Evolutionary conservation across 176 grass and related monocot genomes (phyloP).

Genomic region (Echinochloa phyllopogon): DNA sequence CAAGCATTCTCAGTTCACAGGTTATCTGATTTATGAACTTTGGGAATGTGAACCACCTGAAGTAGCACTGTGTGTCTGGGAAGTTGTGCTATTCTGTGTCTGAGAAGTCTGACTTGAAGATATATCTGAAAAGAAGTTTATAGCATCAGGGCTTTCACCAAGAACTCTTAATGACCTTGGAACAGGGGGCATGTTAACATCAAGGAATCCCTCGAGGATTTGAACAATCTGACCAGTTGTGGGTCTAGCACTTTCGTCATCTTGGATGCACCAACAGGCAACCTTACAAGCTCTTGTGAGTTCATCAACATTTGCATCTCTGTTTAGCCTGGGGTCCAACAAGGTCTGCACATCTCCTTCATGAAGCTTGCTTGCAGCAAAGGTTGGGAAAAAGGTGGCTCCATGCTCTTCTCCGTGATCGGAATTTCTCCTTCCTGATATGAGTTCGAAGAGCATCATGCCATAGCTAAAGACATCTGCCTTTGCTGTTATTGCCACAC

Average conservation of each 20-base stretch:
- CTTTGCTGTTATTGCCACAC: conserved; percentile 71
- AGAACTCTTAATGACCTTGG: conserved; percentile 67
- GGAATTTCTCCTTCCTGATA: conserved; percentile 78
- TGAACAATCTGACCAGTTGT: conserved; percentile 79
- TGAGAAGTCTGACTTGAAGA: conserved; percentile 54
- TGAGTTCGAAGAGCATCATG: conserved; percentile 86
- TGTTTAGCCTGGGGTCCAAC: conserved; percentile 66
- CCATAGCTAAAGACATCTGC: conserved; percentile 91
- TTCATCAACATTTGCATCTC: conserved; percentile 58
- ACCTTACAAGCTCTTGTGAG: conserved; percentile 76
- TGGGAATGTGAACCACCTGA: conserved; percentile 34
- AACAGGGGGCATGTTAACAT: conserved; percentile 73
- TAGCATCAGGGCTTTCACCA: conserved; percentile 65
- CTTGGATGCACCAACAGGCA: conserved; percentile 94
- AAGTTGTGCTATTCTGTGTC: conserved; percentile 56
- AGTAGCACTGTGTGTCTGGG: conserved; percentile 45
- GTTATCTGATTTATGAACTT: conserved; percentile 36
- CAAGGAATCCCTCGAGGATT: conserved; percentile 76
- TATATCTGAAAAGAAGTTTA: conserved; percentile 80
- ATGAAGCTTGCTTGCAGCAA: conserved; percentile 59
- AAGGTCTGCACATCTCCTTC: conserved; percentile 64
- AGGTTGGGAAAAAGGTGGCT: conserved; percentile 61
- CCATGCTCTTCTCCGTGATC: conserved; percentile 41
- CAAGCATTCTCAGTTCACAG: conserved; percentile 34
- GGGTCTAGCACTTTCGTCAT: conserved; percentile 74